These are phyloP conservation scores for Mucor plumbeus DNA, from an alignment of 371 early-diverging fungal species.

Conservation along the genomic window DNA sequence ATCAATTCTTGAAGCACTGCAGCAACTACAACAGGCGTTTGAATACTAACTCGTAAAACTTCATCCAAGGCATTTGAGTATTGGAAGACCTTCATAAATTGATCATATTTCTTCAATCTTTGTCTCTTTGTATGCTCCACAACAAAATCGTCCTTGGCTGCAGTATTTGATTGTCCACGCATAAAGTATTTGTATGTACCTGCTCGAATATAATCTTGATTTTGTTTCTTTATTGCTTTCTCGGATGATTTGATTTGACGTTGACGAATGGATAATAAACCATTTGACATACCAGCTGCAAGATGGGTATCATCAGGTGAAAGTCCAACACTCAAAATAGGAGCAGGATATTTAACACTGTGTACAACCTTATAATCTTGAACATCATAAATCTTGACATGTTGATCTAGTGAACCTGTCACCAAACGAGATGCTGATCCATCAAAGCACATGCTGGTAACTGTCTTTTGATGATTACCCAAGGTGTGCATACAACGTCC, in stretches of 20 bases:
- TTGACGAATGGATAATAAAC: slow-evolving; percentile 87
- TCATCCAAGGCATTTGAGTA: slow-evolving; percentile 91
- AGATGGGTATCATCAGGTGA: slow-evolving; percentile 89
- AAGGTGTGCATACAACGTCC: slow-evolving; percentile 78
- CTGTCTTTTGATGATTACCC: slow-evolving; percentile 93
- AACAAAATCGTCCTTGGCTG: slow-evolving; percentile 68
- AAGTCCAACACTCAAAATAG: slow-evolving; percentile 83
- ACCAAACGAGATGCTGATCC: slow-evolving; percentile 76
- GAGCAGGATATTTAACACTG: slow-evolving; percentile 90
- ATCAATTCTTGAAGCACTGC: slow-evolving; percentile 88
- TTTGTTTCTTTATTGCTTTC: slow-evolving; percentile 55
- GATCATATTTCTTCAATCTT: slow-evolving; percentile 79
- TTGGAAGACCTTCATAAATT: slow-evolving; percentile 79
- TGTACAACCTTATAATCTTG: slow-evolving; percentile 86
- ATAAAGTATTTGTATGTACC: slow-evolving; percentile 76
- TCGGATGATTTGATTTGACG: slow-evolving; percentile 69
- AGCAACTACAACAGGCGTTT: slow-evolving; percentile 59
- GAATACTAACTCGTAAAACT: slow-evolving; percentile 56
- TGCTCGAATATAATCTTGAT: slow-evolving; percentile 47
- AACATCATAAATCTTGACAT: slow-evolving; percentile 91
- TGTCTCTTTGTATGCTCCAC: slow-evolving; percentile 68
- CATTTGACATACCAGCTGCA: slow-evolving; percentile 92
- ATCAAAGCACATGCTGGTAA: slow-evolving; percentile 88
- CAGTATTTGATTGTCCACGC: slow-evolving; percentile 60
- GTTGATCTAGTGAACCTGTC: slow-evolving; percentile 93